These are phyloP conservation scores for Suillus subluteus DNA, from an alignment of 768 basidiomycete species.

Conservation along the genomic window DNA sequence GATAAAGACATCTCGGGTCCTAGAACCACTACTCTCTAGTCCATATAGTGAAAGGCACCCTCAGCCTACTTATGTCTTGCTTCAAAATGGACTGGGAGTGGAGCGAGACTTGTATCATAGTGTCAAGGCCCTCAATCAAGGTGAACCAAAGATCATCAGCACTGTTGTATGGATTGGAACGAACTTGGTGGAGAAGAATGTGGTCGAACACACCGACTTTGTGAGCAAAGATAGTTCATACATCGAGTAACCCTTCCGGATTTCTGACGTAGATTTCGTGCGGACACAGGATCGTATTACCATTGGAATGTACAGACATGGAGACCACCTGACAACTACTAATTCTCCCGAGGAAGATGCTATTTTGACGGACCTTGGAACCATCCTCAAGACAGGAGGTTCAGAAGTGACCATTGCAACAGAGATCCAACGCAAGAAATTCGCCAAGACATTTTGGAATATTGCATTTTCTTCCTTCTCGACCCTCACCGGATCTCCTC, in stretches of 20 bases:
- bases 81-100: slow-evolving; percentile 72
- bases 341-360: slow-evolving; percentile 47
- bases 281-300: slow-evolving; percentile 48
- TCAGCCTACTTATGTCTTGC: slow-evolving; percentile 39
- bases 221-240: slow-evolving; percentile 4
- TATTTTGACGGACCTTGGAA: slow-evolving; percentile 48
- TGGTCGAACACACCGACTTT: slow-evolving; percentile 36
- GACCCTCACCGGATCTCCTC: slow-evolving; percentile 51
- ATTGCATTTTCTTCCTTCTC: slow-evolving; percentile 55
- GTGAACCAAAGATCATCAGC: slow-evolving; percentile 55
- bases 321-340: slow-evolving; percentile 40
- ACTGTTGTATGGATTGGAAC: slow-evolving; percentile 58
- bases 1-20: slow-evolving; percentile 54
- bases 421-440: slow-evolving; percentile 67
- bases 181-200: slow-evolving; percentile 49
- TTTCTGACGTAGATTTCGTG: slow-evolving; percentile 1
- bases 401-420: slow-evolving; percentile 49
- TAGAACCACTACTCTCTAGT: slow-evolving; percentile 55
- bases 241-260: not conserved
- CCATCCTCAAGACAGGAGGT: slow-evolving; percentile 51
- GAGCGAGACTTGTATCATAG: slow-evolving; percentile 68
- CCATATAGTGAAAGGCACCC: slow-evolving; percentile 46
- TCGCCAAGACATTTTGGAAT: slow-evolving; percentile 69
- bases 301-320: slow-evolving; percentile 58
- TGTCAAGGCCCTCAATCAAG: slow-evolving; percentile 42